phyloP scores from a whole-genome alignment of 345 rosid species.

The Hibiscus trionum region DNA sequence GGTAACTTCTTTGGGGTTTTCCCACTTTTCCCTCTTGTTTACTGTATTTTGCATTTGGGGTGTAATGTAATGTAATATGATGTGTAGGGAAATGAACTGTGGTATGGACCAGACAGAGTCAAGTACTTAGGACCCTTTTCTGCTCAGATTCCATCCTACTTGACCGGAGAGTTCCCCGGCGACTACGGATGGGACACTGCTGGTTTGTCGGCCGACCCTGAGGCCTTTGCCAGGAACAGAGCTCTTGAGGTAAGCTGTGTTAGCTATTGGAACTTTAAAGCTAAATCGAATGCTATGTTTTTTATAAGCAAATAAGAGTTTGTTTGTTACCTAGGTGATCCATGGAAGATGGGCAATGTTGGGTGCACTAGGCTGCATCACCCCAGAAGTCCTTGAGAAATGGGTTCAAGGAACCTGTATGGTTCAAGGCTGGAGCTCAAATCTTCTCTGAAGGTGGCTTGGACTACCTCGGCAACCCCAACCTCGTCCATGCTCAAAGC shows the following conservation, averaged over 20 bases:
- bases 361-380: slow-evolving; percentile 91
- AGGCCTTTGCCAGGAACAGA: slow-evolving; percentile 92
- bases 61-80: slow-evolving; percentile 15
- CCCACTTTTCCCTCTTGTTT: neutral
- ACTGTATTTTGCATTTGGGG: neutral
- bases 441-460: slow-evolving; percentile 96
- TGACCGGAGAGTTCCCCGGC: slow-evolving; percentile 92
- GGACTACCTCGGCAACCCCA: slow-evolving; percentile 98
- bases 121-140: slow-evolving; percentile 98
- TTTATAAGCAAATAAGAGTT: no score
- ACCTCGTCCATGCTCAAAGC: slow-evolving; percentile 96
- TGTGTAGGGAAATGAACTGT: slow-evolving; percentile 67
- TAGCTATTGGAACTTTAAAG: neutral
- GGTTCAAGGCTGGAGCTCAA: slow-evolving; percentile 98
- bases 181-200: slow-evolving; percentile 99
- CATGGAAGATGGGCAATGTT: slow-evolving; percentile 98
- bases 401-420: slow-evolving; percentile 98
- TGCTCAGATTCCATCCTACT: slow-evolving; percentile 93
- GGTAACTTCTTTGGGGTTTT: slow-evolving; percentile 27
- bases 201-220: slow-evolving; percentile 92
- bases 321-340: slow-evolving; percentile 46
- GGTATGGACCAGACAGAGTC: slow-evolving; percentile 98
- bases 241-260: slow-evolving; percentile 68
- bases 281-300: neutral
- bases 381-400: slow-evolving; percentile 81